Base-by-base conservation (phyloP, 169 alveolate species). In the Cryptosporidium sp. region DNA sequence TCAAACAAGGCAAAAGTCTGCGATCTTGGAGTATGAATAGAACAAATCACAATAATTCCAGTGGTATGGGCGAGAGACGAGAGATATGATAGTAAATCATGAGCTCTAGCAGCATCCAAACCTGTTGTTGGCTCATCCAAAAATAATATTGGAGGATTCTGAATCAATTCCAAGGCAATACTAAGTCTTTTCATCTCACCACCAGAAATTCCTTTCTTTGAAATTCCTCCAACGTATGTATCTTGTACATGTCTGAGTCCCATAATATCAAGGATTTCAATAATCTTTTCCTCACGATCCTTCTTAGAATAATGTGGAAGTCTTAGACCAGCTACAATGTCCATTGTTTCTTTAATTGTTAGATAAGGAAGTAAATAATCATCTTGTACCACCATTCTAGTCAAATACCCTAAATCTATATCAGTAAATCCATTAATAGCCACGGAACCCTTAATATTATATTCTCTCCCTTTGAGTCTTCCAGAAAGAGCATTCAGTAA, bases 111-210 rank as follows among this genome's bases (percentile, higher is more conserved):
- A 37, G 96, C 94, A 91, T 96, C 98, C 72, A 96, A 85, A 3
- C 97, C 98, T 35, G 96, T 93, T 6, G 97, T 95, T 23, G 98
- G 98, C 48, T 95, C 97, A 91, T 95, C 97, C 91, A 96, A 93
- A 62, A 95, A 92, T 42, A 95, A 85, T 39, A 95, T 85, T 14
- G 96, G 92, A 31, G 97, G 97, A 70, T 93, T 93, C 45, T 92
- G 92, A 62, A 95, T 75, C 70, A 96, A 89, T 91, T 96, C 97
- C 87, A 93, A 89, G 14, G 96, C 98, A 16, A 96, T 93, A 69
- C 95, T 86, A 31, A 94, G 92, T 75, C 97, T 73, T 84, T 95
- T 94, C 92, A 94, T 91, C 89, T 96, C 96, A 9, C 96, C 96
- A 3, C 96, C 96, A 37, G 95, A 93, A 52, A 94, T 89, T 31